A percentile compares a stretch with the other conserved stretches of the same genome.
Conservation (phyloP, 2,329 filamentous ascomycete species). For the Emmonsiellopsis sp. region DNA sequence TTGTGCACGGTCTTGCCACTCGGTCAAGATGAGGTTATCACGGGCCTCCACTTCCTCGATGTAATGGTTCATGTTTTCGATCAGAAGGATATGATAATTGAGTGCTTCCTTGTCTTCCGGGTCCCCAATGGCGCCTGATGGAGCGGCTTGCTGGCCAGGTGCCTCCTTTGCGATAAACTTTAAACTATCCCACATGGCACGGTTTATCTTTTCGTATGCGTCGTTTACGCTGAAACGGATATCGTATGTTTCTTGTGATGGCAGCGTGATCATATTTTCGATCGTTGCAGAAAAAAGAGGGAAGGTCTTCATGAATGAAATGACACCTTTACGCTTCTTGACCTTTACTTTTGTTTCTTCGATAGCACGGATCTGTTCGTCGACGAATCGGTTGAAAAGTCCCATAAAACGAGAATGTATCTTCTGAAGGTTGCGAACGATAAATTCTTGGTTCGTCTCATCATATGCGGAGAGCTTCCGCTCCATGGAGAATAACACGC, state of each 20-base stretch:
- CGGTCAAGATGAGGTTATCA: slow-evolving; percentile 64
- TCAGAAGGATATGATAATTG: slow-evolving; percentile 93
- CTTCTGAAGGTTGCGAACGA: slow-evolving; percentile 70
- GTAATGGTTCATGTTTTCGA: slow-evolving; percentile 99
- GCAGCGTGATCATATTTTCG: slow-evolving; percentile 66
- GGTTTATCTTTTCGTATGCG: slow-evolving; percentile 81
- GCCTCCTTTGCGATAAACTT: slow-evolving; percentile 81
- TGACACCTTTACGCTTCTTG: slow-evolving; percentile 95
- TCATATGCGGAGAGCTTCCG: slow-evolving; percentile 69
- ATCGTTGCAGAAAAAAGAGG: slow-evolving; percentile 74
- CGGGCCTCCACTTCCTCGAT: slow-evolving; percentile 77
- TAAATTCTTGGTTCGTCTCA: slow-evolving; percentile 88
- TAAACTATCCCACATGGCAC: slow-evolving; percentile 93
- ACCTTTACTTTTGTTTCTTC: slow-evolving; percentile 99
- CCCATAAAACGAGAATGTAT: slow-evolving; percentile 65
- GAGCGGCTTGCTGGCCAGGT: slow-evolving; percentile 46
- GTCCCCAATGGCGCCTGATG: slow-evolving; percentile 46
- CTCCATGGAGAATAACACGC: slow-evolving; percentile 72
- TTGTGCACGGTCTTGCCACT: slow-evolving; percentile 71
- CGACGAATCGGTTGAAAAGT: slow-evolving; percentile 79
- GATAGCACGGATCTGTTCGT: slow-evolving; percentile 89
- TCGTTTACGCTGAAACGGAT: slow-evolving; percentile 73
- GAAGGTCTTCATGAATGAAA: slow-evolving; percentile 89
- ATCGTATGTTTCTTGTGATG: slow-evolving; percentile 49
- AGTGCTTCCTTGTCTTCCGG: slow-evolving; percentile 91